Conservation (phyloP, 371 early-diverging fungal genomes). For the Capillidium rhysosporum region DNA sequence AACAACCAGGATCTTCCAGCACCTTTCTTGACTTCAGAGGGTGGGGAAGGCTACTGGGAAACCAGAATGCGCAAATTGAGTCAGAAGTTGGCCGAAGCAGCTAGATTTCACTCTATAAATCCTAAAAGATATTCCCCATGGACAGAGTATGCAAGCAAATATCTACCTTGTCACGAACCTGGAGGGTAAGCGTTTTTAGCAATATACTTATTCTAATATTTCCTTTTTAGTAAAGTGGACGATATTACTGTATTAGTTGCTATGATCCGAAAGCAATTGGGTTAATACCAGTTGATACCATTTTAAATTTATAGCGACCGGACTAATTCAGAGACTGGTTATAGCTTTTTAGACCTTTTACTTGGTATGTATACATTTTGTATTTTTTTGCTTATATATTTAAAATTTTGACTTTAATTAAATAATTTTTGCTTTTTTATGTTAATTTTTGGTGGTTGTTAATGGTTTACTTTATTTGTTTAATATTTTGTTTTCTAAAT, state of each 20-base stretch:
- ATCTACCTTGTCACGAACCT: neutral
- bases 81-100: constrained; percentile 14
- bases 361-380: too few relatives aligned
- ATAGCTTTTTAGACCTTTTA: too few relatives aligned
- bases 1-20: neutral
- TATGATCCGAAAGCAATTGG: constrained; percentile 9
- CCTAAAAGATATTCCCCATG: constrained; percentile 9
- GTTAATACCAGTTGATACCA: too few relatives aligned
- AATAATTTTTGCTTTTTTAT: too few relatives aligned
- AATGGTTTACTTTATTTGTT: too few relatives aligned
- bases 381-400: too few relatives aligned
- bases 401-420: too few relatives aligned
- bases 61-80: neutral
- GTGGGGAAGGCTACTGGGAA: neutral
- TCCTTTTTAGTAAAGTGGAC: constrained; percentile 15
- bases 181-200: constrained; percentile 1
- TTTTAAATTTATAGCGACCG: too few relatives aligned
- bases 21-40: neutral
- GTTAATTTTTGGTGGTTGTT: too few relatives aligned
- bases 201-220: neutral
- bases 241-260: constrained; percentile 23
- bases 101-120: constrained; percentile 16
- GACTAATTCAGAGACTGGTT: too few relatives aligned
- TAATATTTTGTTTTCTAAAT: too few relatives aligned
- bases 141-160: constrained; percentile 2